Percentiles rank a stretch among this genome's conserved stretches.
Evolutionary conservation across 2,329 filamentous ascomycete genomes (phyloP).

Genomic region (Macrophomina phaseolina): DNA sequence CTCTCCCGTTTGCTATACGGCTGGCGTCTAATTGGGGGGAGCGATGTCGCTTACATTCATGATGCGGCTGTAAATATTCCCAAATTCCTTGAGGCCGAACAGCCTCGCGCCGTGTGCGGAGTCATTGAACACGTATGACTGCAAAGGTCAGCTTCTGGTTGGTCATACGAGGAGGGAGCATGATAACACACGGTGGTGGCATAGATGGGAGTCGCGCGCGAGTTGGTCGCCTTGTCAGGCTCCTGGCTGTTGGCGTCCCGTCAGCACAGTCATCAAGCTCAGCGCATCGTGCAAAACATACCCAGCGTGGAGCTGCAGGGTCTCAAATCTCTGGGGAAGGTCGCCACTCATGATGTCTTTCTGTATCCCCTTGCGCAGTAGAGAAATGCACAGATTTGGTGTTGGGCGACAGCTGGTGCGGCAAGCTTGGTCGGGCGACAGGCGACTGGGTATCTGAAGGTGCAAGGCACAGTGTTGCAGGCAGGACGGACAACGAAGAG

Average conservation of each 20-base stretch:
- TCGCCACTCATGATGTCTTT: constrained; percentile 21
- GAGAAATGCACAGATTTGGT: neutral
- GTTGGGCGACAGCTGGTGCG: neutral
- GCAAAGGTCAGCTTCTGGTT: neutral
- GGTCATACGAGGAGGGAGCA: neutral
- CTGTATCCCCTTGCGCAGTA: neutral
- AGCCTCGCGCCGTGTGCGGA: constrained; percentile 93
- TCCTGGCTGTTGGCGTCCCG: constrained; percentile 64
- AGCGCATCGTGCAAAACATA: constrained; percentile 34
- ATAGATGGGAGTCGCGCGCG: constrained; percentile 94
- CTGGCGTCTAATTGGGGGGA: neutral
- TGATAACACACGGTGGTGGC: constrained; percentile 71
- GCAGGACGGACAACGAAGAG: neutral
- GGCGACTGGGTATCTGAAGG: neutral
- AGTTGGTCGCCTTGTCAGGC: constrained; percentile 80
- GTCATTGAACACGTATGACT: constrained; percentile 95
- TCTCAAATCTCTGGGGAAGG: constrained; percentile 47
- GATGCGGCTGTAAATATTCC: constrained; percentile 97
- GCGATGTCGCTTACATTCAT: constrained; percentile 72
- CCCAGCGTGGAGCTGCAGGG: constrained; percentile 58
- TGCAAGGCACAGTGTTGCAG: neutral
- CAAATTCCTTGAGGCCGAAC: constrained; percentile 95
- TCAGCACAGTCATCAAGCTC: constrained; percentile 6
- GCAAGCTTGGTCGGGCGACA: constrained; percentile 1
- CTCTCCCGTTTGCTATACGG: neutral